These are phyloP conservation scores for Picochlorum sp. DNA, from an alignment of 139 green algal genomes.

Conservation along the genomic window DNA sequence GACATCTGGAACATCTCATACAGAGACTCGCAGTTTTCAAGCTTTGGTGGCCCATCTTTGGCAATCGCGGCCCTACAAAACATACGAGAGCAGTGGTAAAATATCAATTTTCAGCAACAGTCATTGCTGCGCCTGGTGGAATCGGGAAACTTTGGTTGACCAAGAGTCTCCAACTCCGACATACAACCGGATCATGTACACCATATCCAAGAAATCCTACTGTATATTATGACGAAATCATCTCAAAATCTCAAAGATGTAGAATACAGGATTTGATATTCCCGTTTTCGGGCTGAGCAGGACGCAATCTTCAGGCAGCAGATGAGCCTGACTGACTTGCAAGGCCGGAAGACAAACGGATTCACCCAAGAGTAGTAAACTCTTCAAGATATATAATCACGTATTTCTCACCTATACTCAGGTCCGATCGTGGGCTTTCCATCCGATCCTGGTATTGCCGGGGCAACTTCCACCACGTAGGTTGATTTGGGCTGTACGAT, in stretches of 20 bases:
- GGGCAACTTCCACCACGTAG: slow-evolving; percentile 14
- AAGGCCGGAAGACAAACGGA: no score
- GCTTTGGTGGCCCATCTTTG: slow-evolving; percentile 46
- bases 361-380: not conserved
- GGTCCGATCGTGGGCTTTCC: slow-evolving; percentile 3
- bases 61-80: slow-evolving; percentile 14
- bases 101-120: not conserved
- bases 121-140: no score
- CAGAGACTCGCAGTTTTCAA: slow-evolving; percentile 40
- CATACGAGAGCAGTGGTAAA: not conserved
- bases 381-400: no score
- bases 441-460: not conserved
- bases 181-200: no score
- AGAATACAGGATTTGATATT: no score
- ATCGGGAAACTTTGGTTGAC: no score
- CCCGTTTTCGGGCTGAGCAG: no score
- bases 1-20: slow-evolving; percentile 58
- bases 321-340: not conserved
- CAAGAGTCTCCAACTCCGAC: no score
- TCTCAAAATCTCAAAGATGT: no score
- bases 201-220: no score
- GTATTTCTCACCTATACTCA: slow-evolving; percentile 26
- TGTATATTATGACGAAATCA: no score
- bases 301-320: not conserved
- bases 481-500: not conserved